Evolutionary conservation across 75 land plant genomes (phyloP).

Genomic region (Picea glauca): DNA sequence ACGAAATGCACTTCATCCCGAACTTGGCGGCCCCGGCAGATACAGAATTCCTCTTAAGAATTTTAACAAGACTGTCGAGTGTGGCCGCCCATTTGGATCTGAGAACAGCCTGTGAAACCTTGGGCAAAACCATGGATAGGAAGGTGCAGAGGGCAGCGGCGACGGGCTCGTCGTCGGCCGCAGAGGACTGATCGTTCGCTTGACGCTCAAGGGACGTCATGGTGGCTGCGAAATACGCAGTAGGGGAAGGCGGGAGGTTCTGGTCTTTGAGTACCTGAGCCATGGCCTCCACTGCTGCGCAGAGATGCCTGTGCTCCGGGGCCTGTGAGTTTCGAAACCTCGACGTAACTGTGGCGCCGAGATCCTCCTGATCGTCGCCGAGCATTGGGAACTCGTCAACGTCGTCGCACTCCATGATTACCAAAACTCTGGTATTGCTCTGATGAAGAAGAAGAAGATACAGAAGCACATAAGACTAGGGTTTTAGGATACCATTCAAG

Average conservation of each 20-base stretch:
- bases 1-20: constrained; percentile 54
- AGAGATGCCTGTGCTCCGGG: constrained; percentile 72
- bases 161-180: constrained; percentile 21
- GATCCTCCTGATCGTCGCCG: constrained; percentile 30
- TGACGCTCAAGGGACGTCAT: constrained; percentile 62
- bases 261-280: constrained; percentile 77
- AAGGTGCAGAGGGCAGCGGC: constrained; percentile 56
- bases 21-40: constrained; percentile 33
- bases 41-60: constrained; percentile 15
- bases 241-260: constrained; percentile 53
- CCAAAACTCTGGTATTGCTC: neutral
- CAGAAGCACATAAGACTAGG: too few relatives aligned
- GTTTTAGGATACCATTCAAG: too few relatives aligned
- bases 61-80: constrained; percentile 23
- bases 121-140: constrained; percentile 46
- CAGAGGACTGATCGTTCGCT: constrained; percentile 1
- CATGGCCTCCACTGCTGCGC: constrained; percentile 74
- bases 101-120: constrained; percentile 39
- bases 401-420: neutral
- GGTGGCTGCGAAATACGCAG: constrained; percentile 81
- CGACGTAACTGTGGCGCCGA: constrained; percentile 39
- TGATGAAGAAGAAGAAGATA: neutral
- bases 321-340: constrained; percentile 40
- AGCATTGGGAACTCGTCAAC: neutral
- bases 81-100: constrained; percentile 31